Conservation (phyloP, 805 yeast species). For the Metschnikowia kunwiensis region DNA sequence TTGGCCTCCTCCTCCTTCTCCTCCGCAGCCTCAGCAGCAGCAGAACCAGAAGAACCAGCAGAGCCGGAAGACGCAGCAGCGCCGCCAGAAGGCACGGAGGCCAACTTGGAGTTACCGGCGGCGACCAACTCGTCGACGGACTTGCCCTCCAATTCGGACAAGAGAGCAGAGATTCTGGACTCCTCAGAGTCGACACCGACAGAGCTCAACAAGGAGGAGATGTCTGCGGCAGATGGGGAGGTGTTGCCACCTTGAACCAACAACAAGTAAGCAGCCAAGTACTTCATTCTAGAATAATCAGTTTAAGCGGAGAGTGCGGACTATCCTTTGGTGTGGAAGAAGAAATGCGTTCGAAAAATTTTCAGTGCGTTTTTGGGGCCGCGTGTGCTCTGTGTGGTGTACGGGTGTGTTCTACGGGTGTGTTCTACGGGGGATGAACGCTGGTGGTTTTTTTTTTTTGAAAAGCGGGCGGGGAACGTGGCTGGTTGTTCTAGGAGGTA, state of each 20-base stretch:
- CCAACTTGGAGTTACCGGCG: conserved; percentile 93
- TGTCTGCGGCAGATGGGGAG: conserved; percentile 90
- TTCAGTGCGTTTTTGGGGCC: conserved; percentile 4
- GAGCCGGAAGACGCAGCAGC: conserved; percentile 70
- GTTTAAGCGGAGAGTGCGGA: conserved; percentile 74
- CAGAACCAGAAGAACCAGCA: conserved; percentile 70
- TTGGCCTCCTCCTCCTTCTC: conserved; percentile 64
- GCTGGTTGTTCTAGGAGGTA: too few relatives aligned
- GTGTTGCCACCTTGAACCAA: conserved; percentile 96
- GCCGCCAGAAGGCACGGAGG: conserved; percentile 88
- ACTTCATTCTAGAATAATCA: conserved; percentile 88
- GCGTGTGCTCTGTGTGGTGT: too few relatives aligned
- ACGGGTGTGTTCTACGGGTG: conserved; percentile 14
- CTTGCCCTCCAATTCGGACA: conserved; percentile 92
- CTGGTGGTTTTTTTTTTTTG: too few relatives aligned
- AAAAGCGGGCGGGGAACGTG: too few relatives aligned
- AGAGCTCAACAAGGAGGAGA: conserved; percentile 83
- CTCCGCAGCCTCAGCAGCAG: conserved; percentile 67
- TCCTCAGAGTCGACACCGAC: conserved; percentile 97
- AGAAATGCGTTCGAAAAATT: conserved; percentile 6
- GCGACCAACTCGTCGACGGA: conserved; percentile 83
- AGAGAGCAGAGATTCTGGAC: conserved; percentile 74
- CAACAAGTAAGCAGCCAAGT: conserved; percentile 99
- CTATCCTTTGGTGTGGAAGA: conserved; percentile 59
- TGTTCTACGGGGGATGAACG: too few relatives aligned